Percentiles rank a stretch among this genome's conserved stretches.
These are phyloP conservation scores for Aureobasidium sp. DNA, from an alignment of 2,329 filamentous ascomycete genomes.

Conservation along the genomic window DNA sequence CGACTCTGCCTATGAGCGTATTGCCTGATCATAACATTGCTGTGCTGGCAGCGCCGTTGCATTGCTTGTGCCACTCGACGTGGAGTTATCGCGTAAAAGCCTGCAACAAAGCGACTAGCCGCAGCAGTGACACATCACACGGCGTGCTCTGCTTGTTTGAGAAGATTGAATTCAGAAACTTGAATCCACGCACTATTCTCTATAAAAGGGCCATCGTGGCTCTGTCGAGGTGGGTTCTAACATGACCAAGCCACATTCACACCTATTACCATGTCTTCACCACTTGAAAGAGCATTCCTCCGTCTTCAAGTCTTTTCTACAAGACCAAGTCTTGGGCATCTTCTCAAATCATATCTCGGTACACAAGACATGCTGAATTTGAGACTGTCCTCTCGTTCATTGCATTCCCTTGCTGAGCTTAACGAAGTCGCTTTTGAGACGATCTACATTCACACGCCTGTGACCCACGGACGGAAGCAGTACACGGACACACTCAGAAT, in stretches of 20 bases:
- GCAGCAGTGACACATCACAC: constrained; percentile 1
- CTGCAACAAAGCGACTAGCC: not conserved
- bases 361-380: not conserved
- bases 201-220: not conserved
- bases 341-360: not conserved
- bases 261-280: not conserved
- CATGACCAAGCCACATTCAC: not conserved
- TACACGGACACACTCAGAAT: not conserved
- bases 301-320: not conserved
- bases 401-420: not conserved
- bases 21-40: not conserved
- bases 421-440: not conserved
- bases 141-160: constrained; percentile 4
- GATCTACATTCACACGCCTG: constrained; percentile 9
- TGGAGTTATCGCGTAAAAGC: not conserved
- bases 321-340: not conserved
- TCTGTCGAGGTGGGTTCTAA: not conserved
- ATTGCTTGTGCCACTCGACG: not conserved
- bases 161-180: no score
- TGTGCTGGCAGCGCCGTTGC: not conserved
- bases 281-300: constrained; percentile 1
- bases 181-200: not conserved
- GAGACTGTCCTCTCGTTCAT: not conserved
- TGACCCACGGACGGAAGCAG: not conserved
- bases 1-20: constrained; percentile 29